Conservation (phyloP, 2,329 filamentous ascomycete species). For the Beauveria caledonica region DNA sequence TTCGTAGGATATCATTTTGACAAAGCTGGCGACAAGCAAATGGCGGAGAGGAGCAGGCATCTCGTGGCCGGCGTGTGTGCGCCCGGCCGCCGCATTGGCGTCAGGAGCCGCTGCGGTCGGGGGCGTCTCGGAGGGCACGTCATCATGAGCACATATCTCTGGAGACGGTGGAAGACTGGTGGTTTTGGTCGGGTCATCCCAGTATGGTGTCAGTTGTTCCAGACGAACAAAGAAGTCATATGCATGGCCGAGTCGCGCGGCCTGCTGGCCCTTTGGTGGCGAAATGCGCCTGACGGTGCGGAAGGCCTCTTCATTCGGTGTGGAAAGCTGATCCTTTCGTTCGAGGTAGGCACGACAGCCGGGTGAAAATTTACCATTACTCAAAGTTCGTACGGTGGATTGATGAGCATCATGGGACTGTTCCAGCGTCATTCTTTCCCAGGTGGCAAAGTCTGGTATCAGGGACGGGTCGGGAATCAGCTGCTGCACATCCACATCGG, state of each 20-base stretch:
- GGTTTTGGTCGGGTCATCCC: constrained; percentile 50
- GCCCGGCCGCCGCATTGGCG: constrained; percentile 18
- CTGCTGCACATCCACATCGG: constrained; percentile 38
- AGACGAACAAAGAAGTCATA: constrained; percentile 60
- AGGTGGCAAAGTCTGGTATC: constrained; percentile 45
- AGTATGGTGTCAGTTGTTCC: constrained; percentile 50
- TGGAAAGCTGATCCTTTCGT: constrained; percentile 47
- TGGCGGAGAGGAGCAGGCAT: constrained; percentile 53
- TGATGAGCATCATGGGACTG: constrained; percentile 41
- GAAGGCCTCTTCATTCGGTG: constrained; percentile 50
- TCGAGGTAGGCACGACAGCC: constrained; percentile 52
- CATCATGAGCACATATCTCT: constrained; percentile 19
- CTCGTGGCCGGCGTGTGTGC: constrained; percentile 41
- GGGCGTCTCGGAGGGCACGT: constrained; percentile 6
- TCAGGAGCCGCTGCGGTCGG: constrained; percentile 5
- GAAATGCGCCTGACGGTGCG: constrained; percentile 52
- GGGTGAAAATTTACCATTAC: constrained; percentile 46
- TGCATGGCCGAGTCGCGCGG: constrained; percentile 51
- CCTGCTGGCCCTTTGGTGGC: constrained; percentile 42
- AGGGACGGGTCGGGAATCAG: constrained; percentile 46
- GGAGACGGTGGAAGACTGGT: constrained; percentile 25
- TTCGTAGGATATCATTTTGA: constrained; percentile 58
- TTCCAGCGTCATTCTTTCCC: constrained; percentile 42
- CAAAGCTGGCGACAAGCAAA: constrained; percentile 47
- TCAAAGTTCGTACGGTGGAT: constrained; percentile 39